A percentile compares a stretch with the other conserved stretches of the same genome.
These are phyloP conservation scores for Aspergillus amoenus DNA, from an alignment of 2,329 filamentous ascomycete species.

Conservation along the genomic window DNA sequence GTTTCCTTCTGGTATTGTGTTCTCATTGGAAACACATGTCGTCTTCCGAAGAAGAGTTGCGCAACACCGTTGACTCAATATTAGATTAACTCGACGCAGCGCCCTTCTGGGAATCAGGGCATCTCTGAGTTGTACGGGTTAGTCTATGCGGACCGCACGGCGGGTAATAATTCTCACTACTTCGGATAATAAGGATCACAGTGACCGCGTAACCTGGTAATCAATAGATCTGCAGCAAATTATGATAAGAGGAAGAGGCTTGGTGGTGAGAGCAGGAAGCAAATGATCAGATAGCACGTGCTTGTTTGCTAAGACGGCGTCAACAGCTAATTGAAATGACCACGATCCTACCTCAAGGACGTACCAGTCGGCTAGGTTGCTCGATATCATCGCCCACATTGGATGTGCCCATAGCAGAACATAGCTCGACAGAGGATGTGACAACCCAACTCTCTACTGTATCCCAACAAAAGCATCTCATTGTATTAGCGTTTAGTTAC, in stretches of 20 bases:
- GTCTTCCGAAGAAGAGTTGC: too few relatives aligned
- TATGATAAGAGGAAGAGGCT: conserved; percentile 34
- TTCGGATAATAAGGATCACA: conserved; percentile 31
- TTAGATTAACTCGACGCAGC: too few relatives aligned
- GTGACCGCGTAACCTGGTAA: conserved; percentile 27
- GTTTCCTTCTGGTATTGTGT: not conserved
- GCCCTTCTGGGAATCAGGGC: conserved; percentile 24
- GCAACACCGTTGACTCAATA: too few relatives aligned
- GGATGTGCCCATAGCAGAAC: conserved; percentile 38
- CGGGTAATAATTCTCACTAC: conserved; percentile 40
- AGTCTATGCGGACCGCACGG: conserved; percentile 44
- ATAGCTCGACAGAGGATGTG: conserved; percentile 38
- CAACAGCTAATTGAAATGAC: conserved; percentile 26
- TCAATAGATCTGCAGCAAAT: conserved; percentile 38
- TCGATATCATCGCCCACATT: conserved; percentile 28
- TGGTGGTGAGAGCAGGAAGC: conserved; percentile 14
- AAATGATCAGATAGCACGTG: conserved; percentile 23
- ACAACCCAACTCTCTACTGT: conserved; percentile 38
- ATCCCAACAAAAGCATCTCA: conserved; percentile 47
- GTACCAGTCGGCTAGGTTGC: conserved; percentile 40
- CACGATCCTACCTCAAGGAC: conserved; percentile 34
- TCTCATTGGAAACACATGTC: too few relatives aligned
- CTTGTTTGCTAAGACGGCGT: conserved; percentile 39
- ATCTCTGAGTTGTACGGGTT: conserved; percentile 36
- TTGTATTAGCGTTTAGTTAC: too few relatives aligned